Conservation (phyloP, 2,329 filamentous ascomycete species). For the Sporothrix luriei region DNA sequence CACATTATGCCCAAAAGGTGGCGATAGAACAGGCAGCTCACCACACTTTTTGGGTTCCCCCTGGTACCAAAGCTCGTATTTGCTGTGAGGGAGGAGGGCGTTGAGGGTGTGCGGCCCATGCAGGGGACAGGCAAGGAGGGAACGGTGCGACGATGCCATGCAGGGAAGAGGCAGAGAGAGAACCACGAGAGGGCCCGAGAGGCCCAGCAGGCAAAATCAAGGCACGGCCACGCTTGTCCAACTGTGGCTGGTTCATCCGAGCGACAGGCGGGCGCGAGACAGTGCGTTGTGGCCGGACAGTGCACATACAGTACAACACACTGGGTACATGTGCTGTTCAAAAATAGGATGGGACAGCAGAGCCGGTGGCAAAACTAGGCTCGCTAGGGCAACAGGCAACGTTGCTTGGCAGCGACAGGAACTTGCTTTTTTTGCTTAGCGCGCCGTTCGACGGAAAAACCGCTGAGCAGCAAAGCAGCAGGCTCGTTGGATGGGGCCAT, state of each 20-base stretch:
- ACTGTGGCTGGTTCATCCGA: constrained; percentile 19
- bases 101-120: constrained; percentile 14
- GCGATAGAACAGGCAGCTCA: constrained; percentile 8
- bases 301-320: not conserved
- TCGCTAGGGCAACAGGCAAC: not conserved
- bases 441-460: not conserved
- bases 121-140: constrained; percentile 7
- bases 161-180: not conserved
- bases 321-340: constrained; percentile 8
- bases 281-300: not conserved
- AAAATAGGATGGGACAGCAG: constrained; percentile 6
- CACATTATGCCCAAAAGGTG: not conserved
- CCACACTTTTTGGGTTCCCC: constrained; percentile 1
- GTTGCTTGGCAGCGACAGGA: constrained; percentile 11
- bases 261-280: not conserved
- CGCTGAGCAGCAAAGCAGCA: no score
- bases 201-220: constrained; percentile 3
- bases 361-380: not conserved
- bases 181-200: not conserved
- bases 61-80: constrained; percentile 23
- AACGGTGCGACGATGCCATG: not conserved
- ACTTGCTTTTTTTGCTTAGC: constrained; percentile 19
- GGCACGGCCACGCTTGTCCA: constrained; percentile 22
- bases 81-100: not conserved
- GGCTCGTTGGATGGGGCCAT: no score